Evolutionary conservation across 352 stramenopile genomes (phyloP).

Genomic region (Blastocystis sp.): DNA sequence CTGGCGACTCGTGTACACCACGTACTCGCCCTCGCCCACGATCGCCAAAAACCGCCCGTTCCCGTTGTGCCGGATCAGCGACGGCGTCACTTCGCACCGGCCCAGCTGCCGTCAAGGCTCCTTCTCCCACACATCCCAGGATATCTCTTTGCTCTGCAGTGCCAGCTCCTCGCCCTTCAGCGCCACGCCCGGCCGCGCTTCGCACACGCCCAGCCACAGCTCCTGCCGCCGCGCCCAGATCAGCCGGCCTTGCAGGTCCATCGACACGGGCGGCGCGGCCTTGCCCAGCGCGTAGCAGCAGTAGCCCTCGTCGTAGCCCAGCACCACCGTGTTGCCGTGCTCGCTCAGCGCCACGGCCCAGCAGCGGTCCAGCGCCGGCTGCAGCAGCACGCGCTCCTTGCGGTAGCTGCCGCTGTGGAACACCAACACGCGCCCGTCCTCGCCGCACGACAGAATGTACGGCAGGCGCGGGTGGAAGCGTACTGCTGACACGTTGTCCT

Average conservation of each 20-base stretch:
- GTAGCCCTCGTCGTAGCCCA: slow-evolving; percentile 82
- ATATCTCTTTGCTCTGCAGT: slow-evolving; percentile 30
- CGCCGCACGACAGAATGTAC: slow-evolving; percentile 91
- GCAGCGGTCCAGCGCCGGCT: slow-evolving; percentile 33
- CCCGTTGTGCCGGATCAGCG: slow-evolving; percentile 94
- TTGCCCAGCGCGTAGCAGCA: slow-evolving; percentile 93
- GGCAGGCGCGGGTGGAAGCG: slow-evolving; percentile 96
- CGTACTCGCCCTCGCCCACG: slow-evolving; percentile 98
- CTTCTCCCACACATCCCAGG: not conserved
- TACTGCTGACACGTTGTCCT: slow-evolving; percentile 94
- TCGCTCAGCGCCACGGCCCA: slow-evolving; percentile 10
- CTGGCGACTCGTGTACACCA: slow-evolving; percentile 97
- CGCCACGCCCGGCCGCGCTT: not conserved
- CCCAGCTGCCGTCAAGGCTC: slow-evolving; percentile 79
- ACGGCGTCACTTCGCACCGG: slow-evolving; percentile 92
- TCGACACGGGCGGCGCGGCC: slow-evolving; percentile 92
- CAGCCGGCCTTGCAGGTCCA: slow-evolving; percentile 91
- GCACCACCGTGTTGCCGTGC: slow-evolving; percentile 69
- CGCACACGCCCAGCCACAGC: slow-evolving; percentile 74
- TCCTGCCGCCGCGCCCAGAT: slow-evolving; percentile 97
- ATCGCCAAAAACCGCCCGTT: slow-evolving; percentile 96
- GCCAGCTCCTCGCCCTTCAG: slow-evolving; percentile 25
- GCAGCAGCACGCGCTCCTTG: slow-evolving; percentile 35
- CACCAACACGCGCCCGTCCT: slow-evolving; percentile 79
- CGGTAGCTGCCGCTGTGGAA: slow-evolving; percentile 61